Percentiles rank a stretch among this genome's conserved stretches.
Conservation (phyloP, 2,329 filamentous ascomycete genomes). For the Verticillium longisporum region DNA sequence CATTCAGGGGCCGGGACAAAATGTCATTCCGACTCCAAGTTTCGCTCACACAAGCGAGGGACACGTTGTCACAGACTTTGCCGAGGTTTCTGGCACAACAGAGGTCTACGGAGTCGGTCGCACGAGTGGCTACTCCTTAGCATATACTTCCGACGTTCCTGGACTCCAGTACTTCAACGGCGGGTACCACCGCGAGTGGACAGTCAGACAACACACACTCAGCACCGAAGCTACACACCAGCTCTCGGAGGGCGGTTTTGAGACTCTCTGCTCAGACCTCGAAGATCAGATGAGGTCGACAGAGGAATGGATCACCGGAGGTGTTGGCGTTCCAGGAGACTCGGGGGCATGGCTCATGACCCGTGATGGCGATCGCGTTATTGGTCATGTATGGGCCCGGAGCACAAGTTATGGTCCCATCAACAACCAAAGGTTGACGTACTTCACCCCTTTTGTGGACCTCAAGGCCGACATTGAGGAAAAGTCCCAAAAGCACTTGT, state of each 20-base stretch:
- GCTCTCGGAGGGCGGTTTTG: background rate
- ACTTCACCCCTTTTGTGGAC: constrained; percentile 13
- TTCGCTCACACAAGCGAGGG: background rate
- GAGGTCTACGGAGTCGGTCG: constrained; percentile 12
- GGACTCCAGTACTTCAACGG: constrained; percentile 8
- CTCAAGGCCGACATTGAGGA: constrained; percentile 9
- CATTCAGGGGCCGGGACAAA: background rate
- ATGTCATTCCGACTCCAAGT: background rate
- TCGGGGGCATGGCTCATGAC: constrained; percentile 14
- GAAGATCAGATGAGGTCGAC: background rate
- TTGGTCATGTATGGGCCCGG: constrained; percentile 11
- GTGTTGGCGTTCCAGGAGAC: constrained; percentile 12
- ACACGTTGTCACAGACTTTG: constrained; percentile 1
- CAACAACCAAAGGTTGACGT: constrained; percentile 6
- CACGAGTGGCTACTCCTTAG: constrained; percentile 12
- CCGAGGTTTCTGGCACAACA: constrained; percentile 9
- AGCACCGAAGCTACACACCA: background rate
- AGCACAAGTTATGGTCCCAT: constrained; percentile 9
- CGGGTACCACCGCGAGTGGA: constrained; percentile 9
- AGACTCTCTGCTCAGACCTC: background rate
- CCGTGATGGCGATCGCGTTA: constrained; percentile 7
- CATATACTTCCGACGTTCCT: constrained; percentile 12
- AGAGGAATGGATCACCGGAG: constrained; percentile 9
- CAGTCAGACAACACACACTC: constrained; percentile 7
- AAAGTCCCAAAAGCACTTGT: background rate